Evolutionary conservation across 2,329 filamentous ascomycete genomes (phyloP), one percentile per base, ranked within the genome.

Genomic region (Pleurostoma richardsiae): DNA sequence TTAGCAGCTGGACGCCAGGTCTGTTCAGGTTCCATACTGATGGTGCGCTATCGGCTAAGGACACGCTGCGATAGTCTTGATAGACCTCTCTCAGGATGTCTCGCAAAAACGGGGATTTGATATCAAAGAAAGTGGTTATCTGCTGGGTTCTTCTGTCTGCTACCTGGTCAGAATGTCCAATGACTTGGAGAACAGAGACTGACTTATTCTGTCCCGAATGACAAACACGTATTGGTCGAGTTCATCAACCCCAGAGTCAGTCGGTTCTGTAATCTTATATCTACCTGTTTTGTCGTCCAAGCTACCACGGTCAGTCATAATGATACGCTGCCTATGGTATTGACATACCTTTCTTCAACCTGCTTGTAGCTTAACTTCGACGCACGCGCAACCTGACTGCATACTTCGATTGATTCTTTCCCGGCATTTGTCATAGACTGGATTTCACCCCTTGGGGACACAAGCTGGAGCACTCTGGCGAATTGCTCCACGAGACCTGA

Each of bases 161-260:
- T 36, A 36, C n/a, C 31, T 36, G 7, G 31, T 36, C n/a, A 36
- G 31, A 8, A 36, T 36, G 7, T 33, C 19, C 26, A 36, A 44
- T 40, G 43, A 44, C 46, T 45, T 53, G 43, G 49, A 40, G 47
- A 36, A 28, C 30, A 48, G 6, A 48, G 44, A 52, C 50, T 11
- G 29, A 53, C 49, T 42, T 26, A 49, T 41, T 29, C 47, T 28
- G n/a, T 39, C 36, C 29, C 44, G 44, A 49, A 47, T 41, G 39
- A 53, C 30, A 42, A 53, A 53, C 30, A 53, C 41, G 36, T 53
- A 52, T 52, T 40, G 41, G 38, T 50, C 50, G 29, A 53, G 33
- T 7, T 43, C 26, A 41, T 43, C 38, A 30, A 44, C 29, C 10
- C 27, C 31, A 27, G 41, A 40, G 27, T 40, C 39, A 4, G 30